A percentile compares a stretch with the other conserved stretches of the same genome.
phyloP scores from a whole-genome alignment of 768 basidiomycete genomes.

The Collybia sordida region DNA sequence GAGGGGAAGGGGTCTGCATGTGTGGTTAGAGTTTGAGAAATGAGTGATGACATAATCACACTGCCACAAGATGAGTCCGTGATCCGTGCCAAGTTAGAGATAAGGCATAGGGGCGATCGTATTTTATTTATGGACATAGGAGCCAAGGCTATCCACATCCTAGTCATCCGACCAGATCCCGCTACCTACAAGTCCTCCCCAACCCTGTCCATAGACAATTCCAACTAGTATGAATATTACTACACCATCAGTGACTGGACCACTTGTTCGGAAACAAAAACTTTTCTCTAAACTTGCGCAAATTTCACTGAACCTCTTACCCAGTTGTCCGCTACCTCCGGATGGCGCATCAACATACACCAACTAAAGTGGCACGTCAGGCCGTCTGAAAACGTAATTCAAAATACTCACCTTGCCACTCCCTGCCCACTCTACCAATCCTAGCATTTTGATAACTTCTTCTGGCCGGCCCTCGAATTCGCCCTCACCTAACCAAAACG shows the following conservation, averaged over 20 bases:
- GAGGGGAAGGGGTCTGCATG: conserved; percentile 22
- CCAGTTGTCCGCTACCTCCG: background rate
- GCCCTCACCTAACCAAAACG: conserved; percentile 49
- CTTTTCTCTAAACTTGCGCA: conserved; percentile 15
- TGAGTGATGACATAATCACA: too few relatives aligned
- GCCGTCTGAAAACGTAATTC: background rate
- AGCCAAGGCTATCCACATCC: background rate
- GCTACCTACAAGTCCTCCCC: conserved; percentile 35
- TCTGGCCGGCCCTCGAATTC: conserved; percentile 20
- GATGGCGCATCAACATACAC: conserved; percentile 1
- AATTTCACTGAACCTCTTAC: conserved; percentile 5
- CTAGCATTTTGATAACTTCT: conserved; percentile 32
- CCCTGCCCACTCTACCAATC: conserved; percentile 22
- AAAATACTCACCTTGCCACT: conserved; percentile 12
- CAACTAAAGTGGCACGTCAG: background rate
- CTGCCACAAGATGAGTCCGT: background rate
- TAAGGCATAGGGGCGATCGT: background rate
- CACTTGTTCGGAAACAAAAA: conserved; percentile 26
- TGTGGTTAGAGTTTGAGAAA: conserved; percentile 3
- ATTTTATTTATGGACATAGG: conserved; percentile 5
- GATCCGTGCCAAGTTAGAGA: background rate
- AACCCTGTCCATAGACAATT: conserved; percentile 22
- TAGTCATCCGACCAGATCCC: conserved; percentile 32
- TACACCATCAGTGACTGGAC: conserved; percentile 16
- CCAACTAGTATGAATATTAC: conserved; percentile 41